Base-by-base conservation (phyloP, 805 yeast species). In the Clavispora asparagi region DNA sequence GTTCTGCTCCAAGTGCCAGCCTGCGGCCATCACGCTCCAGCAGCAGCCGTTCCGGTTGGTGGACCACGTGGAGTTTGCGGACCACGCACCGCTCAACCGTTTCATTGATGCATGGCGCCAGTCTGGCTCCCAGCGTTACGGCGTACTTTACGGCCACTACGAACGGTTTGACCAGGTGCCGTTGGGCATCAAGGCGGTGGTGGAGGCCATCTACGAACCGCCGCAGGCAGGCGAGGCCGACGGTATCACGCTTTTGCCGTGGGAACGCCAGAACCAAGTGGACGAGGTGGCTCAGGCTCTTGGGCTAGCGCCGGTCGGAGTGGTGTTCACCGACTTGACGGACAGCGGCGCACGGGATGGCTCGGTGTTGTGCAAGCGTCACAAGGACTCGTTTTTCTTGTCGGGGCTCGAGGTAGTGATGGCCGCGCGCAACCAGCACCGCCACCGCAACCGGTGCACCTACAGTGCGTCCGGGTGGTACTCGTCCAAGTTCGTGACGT, bases 1-100 rank as follows among this genome's bases (percentile, higher is more conserved):
- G 0, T 90, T 94, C 54, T 92, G 99, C 60, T 87, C 96, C 13
- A 88, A 90, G 64, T 92, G 99, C 67, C 98, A 92, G 65, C 98
- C 99, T 0, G 83, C 96, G 1, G 94, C 97, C 0, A 88, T 94
- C 49, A 91, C 98, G 0, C 72, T 94, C 51, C 95, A 86, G 64
- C 90, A 83, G 64, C 99, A 94, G 63, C 71, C 76, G 31, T 94
- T 87, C 64, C 78, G 99, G 57, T 88, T 94, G 96, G 97, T 95
- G 27, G 99, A 94, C 63, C 98, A 94, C 67, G 94, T 94, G 28
- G 99, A 94, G 63, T 87, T 91, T 63, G 81, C 88, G 23, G 81
- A 80, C 48, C 80, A 90, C 43, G 71, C 74, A 11, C 76, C 90
- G 25, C 79, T 94, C 44, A 88, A 94, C 63, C 72, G 77, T 32